A percentile compares a stretch with the other conserved stretches of the same genome.
Conservation (phyloP, 108 stramenopile species). For the Chaetoceros muelleri region DNA sequence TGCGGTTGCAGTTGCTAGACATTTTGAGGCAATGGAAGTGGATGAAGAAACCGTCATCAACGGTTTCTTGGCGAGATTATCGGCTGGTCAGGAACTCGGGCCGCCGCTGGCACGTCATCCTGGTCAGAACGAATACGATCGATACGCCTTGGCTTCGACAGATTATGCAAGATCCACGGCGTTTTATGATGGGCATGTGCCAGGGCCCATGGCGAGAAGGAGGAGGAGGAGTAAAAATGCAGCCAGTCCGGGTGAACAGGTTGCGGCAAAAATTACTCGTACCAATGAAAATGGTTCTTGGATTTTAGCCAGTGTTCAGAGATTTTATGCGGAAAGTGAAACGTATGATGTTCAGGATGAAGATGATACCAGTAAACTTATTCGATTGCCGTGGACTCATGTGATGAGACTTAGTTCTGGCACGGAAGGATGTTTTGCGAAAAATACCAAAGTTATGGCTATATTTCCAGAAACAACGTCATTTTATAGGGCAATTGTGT, state of each 20-base stretch:
- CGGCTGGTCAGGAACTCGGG: conserved; percentile 15
- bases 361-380: conserved; percentile 86
- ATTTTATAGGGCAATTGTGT: conserved; percentile 89
- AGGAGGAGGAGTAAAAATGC: conserved; percentile 69
- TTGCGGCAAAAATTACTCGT: conserved; percentile 91
- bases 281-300: conserved; percentile 94
- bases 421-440: conserved; percentile 74
- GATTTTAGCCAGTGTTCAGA: conserved; percentile 86
- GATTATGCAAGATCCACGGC: conserved; percentile 66
- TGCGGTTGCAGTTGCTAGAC: conserved; percentile 78
- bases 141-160: conserved; percentile 18
- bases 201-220: conserved; percentile 27
- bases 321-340: conserved; percentile 79
- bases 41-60: conserved; percentile 81
- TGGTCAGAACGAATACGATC: not conserved
- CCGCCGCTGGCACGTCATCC: not conserved
- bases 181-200: conserved; percentile 51
- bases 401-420: conserved; percentile 83
- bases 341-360: conserved; percentile 96
- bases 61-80: conserved; percentile 67
- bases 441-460: conserved; percentile 90
- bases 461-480: conserved; percentile 97
- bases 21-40: conserved; percentile 76
- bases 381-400: conserved; percentile 87
- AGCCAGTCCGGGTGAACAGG: conserved; percentile 70